phyloP scores from a whole-genome alignment of 73 alveolate genomes.

The Paramecium primaurelia region DNA sequence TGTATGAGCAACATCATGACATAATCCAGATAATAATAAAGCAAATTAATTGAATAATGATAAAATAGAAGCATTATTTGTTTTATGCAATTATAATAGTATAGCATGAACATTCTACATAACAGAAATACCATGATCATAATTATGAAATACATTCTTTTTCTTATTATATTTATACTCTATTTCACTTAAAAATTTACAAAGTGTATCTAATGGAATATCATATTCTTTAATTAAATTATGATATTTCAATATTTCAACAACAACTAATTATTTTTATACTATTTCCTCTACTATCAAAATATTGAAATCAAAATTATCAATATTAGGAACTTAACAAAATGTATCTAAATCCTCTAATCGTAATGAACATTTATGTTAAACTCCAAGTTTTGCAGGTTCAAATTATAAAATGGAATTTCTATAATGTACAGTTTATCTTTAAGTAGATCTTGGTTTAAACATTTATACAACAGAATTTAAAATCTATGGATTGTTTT shows the following conservation, averaged over 20 bases:
- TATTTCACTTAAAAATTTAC: conserved; percentile 18
- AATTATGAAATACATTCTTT: conserved; percentile 64
- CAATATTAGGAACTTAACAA: background rate
- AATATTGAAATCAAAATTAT: background rate
- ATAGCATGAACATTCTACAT: conserved; percentile 51
- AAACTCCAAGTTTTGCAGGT: background rate
- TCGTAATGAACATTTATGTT: background rate
- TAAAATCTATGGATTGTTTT: background rate
- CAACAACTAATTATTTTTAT: background rate
- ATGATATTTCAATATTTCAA: background rate
- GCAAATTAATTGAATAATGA: conserved; percentile 25
- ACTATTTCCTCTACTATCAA: background rate
- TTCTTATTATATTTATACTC: conserved; percentile 42
- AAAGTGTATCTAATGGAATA: background rate
- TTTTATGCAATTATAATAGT: background rate
- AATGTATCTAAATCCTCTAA: background rate
- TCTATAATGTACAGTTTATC: background rate
- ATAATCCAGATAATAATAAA: conserved; percentile 66
- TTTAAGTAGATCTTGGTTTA: background rate
- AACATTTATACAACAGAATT: background rate
- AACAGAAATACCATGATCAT: conserved; percentile 60
- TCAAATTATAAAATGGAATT: conserved; percentile 8
- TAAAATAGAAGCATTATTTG: background rate
- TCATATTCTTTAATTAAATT: conserved; percentile 19
- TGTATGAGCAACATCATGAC: conserved; percentile 86